Evolutionary conservation across 148 eudicot species (phyloP).

Genomic region (Chenopodium album): DNA sequence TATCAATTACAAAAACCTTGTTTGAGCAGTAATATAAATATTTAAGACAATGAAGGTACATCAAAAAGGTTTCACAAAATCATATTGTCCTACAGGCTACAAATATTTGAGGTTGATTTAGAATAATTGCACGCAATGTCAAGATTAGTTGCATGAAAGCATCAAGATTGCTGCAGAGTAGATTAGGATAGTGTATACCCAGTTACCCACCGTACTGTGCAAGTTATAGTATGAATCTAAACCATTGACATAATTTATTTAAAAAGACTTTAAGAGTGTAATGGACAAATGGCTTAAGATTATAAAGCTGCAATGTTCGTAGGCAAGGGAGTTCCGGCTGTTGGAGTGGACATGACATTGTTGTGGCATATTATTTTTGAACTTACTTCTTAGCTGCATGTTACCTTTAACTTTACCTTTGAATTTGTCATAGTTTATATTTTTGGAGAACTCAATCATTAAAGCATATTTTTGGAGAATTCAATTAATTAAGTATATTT

Average conservation of each 20-base stretch:
- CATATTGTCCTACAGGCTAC: not conserved
- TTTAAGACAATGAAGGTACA: not conserved
- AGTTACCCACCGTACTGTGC: not conserved
- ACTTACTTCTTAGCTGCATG: not conserved
- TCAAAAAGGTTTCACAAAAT: not conserved
- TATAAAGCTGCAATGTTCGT: not conserved
- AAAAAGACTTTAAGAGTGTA: not conserved
- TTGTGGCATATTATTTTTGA: not conserved
- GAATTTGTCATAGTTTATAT: too few species aligned
- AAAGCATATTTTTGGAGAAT: not conserved
- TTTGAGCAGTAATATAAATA: not conserved
- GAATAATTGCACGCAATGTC: not conserved
- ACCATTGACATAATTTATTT: not conserved
- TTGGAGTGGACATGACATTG: not conserved
- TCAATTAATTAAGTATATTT: too few species aligned
- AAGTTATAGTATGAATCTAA: not conserved
- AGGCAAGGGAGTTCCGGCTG: not conserved
- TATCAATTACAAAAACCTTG: too few species aligned
- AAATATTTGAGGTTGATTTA: not conserved
- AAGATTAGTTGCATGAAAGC: not conserved
- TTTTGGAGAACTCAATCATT: not conserved
- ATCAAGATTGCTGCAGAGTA: not conserved
- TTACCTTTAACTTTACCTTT: not conserved
- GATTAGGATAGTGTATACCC: not conserved
- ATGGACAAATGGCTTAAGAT: too few species aligned